phyloP scores from a whole-genome alignment of 2,329 filamentous ascomycete genomes.

The Fusarium verticillioides region DNA sequence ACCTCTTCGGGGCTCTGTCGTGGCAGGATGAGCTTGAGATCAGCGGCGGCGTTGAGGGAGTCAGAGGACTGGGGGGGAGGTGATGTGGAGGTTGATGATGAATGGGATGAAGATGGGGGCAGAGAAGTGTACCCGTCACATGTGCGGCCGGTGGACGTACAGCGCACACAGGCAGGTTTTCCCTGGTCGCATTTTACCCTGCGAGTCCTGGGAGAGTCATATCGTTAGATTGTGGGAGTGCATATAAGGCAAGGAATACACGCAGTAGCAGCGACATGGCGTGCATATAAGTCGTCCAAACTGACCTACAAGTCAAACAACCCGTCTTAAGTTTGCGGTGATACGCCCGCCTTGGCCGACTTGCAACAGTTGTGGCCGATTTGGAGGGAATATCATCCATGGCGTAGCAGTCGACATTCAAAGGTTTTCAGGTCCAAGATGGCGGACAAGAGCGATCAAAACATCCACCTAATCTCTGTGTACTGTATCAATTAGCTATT shows the following conservation, averaged over 20 bases:
- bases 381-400: neutral
- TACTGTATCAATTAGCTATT: neutral
- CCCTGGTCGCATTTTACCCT: neutral
- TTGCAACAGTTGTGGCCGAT: fast-evolving
- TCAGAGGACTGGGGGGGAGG: no score
- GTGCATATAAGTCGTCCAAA: neutral
- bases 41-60: neutral
- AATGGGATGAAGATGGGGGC: neutral
- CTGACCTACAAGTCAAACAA: neutral
- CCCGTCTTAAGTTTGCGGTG: neutral
- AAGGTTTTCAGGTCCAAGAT: neutral
- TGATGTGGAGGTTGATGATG: neutral
- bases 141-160: slow-evolving; percentile 7
- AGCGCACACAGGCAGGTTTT: slow-evolving; percentile 8
- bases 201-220: neutral
- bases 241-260: neutral
- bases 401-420: neutral
- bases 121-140: slow-evolving; percentile 14
- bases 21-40: neutral
- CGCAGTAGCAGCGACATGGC: neutral
- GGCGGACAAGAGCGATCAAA: neutral
- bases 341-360: neutral
- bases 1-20: neutral
- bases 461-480: fast-evolving
- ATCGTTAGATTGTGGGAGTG: neutral